Base-by-base conservation (phyloP, 2,329 filamentous ascomycete genomes). In the Pseudogymnoascus sp. region DNA sequence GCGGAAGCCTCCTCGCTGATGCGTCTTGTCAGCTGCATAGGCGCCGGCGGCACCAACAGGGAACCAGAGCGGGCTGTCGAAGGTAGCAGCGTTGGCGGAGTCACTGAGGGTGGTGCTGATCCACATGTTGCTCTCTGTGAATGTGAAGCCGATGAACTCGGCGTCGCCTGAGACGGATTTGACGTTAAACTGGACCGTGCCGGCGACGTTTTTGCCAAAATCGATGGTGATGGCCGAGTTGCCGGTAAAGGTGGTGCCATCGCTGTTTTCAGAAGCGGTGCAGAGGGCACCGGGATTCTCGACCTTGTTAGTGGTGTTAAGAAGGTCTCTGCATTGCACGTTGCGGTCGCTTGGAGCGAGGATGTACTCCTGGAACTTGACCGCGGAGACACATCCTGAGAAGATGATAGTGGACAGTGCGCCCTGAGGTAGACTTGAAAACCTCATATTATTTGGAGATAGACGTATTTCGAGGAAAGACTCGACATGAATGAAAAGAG, bases 11-110 rank as follows among this genome's bases (percentile, higher is more conserved):
- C 79, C 79, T 25, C 80, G 73, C 28, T 77, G 72, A 64, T 80
- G 76, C 31, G 78, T 70, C 39, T 72, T 70, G 0, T 75, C 75
- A 0, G 78, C 77, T 0, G 76, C 76, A 63, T 81, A 81, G 1
- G 65, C 68, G 0, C 79, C 78, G 3, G 74, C 72, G n/a, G 25
- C 16, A 11, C 4, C 73, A 4, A 75, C 74, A 1, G 76, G 68
- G 63, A 82, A 81, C 79, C 79, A 83, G 0, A 83, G 72, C 0
- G 77, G 75, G 61, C 79, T 76, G 60, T 83, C 81, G 10, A 79
- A 75, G 0, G 78, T 79, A 4, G 75, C 73, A 61, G 80, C 77
- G 2, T 75, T 75, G 0, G 78, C 82, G 1, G 78, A 78, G 69
- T 83, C 81, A 65, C 77, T 76, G 6, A 72, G 75, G 28, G 76